phyloP scores from a whole-genome alignment of 2,329 filamentous ascomycete species.

The Leptographium galeiforme region DNA sequence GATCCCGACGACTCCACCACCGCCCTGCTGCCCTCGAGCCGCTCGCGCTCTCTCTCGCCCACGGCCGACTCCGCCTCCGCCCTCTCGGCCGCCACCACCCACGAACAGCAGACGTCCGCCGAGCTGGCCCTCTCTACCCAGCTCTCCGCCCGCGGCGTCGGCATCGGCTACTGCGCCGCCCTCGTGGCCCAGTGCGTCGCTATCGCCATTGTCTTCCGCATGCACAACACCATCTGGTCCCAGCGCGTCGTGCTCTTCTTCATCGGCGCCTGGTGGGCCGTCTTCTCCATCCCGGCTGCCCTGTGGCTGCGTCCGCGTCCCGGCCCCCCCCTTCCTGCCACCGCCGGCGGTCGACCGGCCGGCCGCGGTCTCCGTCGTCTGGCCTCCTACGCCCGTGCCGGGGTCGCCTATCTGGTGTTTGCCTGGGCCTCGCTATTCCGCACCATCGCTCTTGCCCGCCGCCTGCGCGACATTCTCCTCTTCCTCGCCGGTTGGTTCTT shows the following conservation, averaged over 20 bases:
- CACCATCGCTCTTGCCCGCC: constrained; percentile 62
- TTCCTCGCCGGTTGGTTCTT: constrained; percentile 90
- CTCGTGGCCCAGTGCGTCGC: constrained; percentile 71
- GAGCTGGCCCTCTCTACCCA: constrained; percentile 75
- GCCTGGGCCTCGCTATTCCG: constrained; percentile 79
- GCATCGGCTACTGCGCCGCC: constrained; percentile 82
- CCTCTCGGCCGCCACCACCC: background rate
- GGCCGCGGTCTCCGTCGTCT: background rate
- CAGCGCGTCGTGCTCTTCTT: constrained; percentile 77
- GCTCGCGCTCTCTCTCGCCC: background rate
- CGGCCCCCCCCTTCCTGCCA: constrained; percentile 58
- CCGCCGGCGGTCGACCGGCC: constrained; percentile 7
- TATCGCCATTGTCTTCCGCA: constrained; percentile 60
- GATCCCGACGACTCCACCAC: constrained; percentile 23
- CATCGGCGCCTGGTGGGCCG: constrained; percentile 83
- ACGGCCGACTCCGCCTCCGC: background rate
- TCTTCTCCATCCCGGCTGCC: constrained; percentile 79
- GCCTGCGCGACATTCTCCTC: constrained; percentile 58
- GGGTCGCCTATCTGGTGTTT: constrained; percentile 53
- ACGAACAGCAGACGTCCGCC: constrained; percentile 39
- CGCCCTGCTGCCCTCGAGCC: constrained; percentile 26
- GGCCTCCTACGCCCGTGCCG: constrained; percentile 18
- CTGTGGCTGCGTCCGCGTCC: constrained; percentile 80
- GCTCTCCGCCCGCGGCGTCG: constrained; percentile 85
- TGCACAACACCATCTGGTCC: constrained; percentile 69